Evolutionary conservation across 1,284 basidiomycete species (phyloP), one percentile per base, ranked within the genome.

Genomic region (Ceratobasidium sp.): DNA sequence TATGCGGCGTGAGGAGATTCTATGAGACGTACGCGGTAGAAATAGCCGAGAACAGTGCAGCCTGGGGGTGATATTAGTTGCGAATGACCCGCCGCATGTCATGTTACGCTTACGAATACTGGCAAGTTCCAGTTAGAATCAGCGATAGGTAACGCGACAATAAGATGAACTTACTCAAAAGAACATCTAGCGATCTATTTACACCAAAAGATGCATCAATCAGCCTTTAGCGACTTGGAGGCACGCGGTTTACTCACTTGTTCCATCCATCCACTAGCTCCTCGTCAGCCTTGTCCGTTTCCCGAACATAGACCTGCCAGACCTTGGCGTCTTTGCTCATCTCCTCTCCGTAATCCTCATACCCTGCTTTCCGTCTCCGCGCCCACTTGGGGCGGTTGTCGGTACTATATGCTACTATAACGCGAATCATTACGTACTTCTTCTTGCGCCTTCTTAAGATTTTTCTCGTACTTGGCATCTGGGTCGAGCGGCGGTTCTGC

Each of bases 21-120:
- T 28, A 65, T 11, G 13, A 1, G 17, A 26, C 67, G 13, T 23
- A 73, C 69, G 58, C 69, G 28, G 69, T 63, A 11, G 58, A 73
- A 4, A 73, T 63, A n/a, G 58, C 69, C 28, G 69, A 73, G 58
- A 73, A 73, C 45, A 73, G 26, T 15, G 58, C 69, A 63, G 69
- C 69, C 69, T 73, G n/a, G n/a, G n/a, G n/a, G 31, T 7, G 31
- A 42, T 7, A 33, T 13, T 3, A 7, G 6, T 17, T 35, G 15
- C n/a, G 15, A 26, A 15, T 26, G n/a, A 23, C n/a, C 33, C 11
- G 2, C 6, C 13, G 26, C n/a, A 7, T 28, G 20, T 2, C 10
- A 17, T 20, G 15, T 10, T 31, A 28, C 11, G 28, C 69, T 49
- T 37, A 73, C 69, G 31, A 73, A 73, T 20, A 73, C 69, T 73